A percentile compares a stretch with the other conserved stretches of the same genome.
Conservation (phyloP, 495 filamentous ascomycete genomes). For the Trichoderma gamsii region DNA sequence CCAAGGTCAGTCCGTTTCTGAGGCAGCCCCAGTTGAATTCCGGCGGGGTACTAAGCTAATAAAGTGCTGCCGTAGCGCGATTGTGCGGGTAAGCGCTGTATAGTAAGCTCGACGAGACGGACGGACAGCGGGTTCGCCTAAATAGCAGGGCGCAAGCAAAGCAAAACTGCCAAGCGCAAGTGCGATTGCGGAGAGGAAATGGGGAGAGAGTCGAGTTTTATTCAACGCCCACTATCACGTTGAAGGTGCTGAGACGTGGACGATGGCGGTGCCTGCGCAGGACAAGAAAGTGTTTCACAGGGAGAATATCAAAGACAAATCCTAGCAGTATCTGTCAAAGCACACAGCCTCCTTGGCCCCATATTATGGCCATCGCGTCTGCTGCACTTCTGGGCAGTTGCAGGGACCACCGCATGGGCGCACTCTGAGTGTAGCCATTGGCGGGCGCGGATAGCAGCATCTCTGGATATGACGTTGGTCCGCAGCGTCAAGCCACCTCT, state of each 20-base stretch:
- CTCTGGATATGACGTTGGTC: constrained; percentile 4
- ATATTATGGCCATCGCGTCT: neutral
- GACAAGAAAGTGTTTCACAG: neutral
- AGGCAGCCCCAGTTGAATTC: neutral
- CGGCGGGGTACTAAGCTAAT: neutral
- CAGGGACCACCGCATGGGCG: too few relatives aligned
- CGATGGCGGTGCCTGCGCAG: neutral
- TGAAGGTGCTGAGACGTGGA: too few relatives aligned
- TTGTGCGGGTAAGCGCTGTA: neutral
- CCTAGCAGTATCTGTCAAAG: neutral
- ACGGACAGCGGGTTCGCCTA: neutral
- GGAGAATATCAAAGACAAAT: neutral
- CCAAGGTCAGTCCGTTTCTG: neutral
- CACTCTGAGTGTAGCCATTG: too few relatives aligned
- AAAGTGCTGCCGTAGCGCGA: neutral
- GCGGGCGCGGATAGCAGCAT: neutral
- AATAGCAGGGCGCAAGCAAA: neutral
- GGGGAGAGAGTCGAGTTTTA: neutral
- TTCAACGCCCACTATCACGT: neutral
- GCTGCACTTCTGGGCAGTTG: too few relatives aligned
- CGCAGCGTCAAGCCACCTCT: constrained; percentile 2
- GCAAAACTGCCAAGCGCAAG: neutral
- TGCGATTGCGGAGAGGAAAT: neutral
- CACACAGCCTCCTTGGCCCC: neutral
- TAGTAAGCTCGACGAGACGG: neutral